Percentiles rank a stretch among this genome's conserved stretches.
phyloP scores from a whole-genome alignment of 176 grass and related monocot species.

The Hsuehochloa calcarea region DNA sequence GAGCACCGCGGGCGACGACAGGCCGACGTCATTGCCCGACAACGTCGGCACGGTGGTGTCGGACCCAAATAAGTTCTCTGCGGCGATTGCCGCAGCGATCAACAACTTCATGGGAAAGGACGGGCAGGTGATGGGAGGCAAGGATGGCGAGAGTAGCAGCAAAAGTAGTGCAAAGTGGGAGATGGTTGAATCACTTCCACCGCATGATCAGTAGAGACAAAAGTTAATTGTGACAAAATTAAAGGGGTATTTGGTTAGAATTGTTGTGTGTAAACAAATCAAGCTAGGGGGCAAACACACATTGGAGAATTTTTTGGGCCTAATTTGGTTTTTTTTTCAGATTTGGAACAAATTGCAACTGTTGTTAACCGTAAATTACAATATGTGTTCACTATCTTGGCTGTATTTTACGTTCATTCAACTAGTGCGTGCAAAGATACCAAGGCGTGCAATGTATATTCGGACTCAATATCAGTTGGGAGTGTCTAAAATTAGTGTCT shows the following conservation, averaged over 20 bases:
- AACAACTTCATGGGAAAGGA: slow-evolving; percentile 61
- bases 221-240: slow-evolving; percentile 34
- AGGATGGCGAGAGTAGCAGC: slow-evolving; percentile 66
- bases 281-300: slow-evolving; percentile 17
- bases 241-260: not conserved
- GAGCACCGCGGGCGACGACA: slow-evolving; percentile 29
- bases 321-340: slow-evolving; percentile 26
- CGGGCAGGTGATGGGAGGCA: slow-evolving; percentile 18
- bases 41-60: slow-evolving; percentile 30
- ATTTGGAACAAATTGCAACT: slow-evolving; percentile 8
- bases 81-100: slow-evolving; percentile 42
- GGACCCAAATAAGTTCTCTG: slow-evolving; percentile 47
- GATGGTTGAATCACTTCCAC: slow-evolving; percentile 43
- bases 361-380: slow-evolving; percentile 29
- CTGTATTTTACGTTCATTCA: not conserved
- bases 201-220: slow-evolving; percentile 21
- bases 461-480: not conserved
- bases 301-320: not conserved
- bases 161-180: slow-evolving; percentile 48
- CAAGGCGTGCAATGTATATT: not conserved
- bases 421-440: not conserved
- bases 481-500: not conserved
- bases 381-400: not conserved
- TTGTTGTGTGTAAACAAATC: slow-evolving; percentile 36
- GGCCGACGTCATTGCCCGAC: slow-evolving; percentile 1